Base-by-base conservation (phyloP, 306 rosid species). In the Corylus americana region DNA sequence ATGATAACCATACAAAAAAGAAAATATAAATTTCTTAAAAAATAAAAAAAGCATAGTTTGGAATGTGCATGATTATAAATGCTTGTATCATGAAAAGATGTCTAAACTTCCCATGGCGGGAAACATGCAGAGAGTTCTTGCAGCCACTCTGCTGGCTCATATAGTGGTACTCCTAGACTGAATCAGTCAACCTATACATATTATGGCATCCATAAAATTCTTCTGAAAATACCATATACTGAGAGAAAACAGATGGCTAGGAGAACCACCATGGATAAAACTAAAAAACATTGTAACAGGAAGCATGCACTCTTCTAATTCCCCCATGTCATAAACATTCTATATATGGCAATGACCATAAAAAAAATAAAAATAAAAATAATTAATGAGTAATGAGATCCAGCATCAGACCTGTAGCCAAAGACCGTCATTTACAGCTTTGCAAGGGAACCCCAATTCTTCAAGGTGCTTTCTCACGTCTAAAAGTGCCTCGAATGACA, bases 401-500 rank as follows among this genome's bases (percentile, higher is more conserved):
- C 48, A 80, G 70, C 11, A 73, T 67, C 88, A 79, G 73, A 95
- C 99, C 99, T 93, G 99, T 77, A 95, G 91, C 99, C 99, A 95
- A 73, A 93, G 91, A 76, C 97, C 96, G 63, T 95, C 97, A 82
- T 95, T 95, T 78, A 95, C 92, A 85, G 99, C 99, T 88, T 93
- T 91, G 94, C 99, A 93, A 50, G 99, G 98, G 89, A 95, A 95
- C 42, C 92, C 96, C 75, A 89, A 79, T 83, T 91, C 97, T 80
- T 95, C 99, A 71, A 95, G 99, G 70, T 93, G 97, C 89, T 85
- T 95, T 87, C 99, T 85, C 84, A 89, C 97, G 76, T 83, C 90
- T 69, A 95, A 74, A 86, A 95, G 97, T 29, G 98, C 96, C 87
- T 91, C 99, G 87, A 95, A 93, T 76, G 97, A 93, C 97, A 95